Percentiles rank a stretch among this genome's conserved stretches.
phyloP scores from a whole-genome alignment of 768 basidiomycete species.

The Pisolithus tinctorius region DNA sequence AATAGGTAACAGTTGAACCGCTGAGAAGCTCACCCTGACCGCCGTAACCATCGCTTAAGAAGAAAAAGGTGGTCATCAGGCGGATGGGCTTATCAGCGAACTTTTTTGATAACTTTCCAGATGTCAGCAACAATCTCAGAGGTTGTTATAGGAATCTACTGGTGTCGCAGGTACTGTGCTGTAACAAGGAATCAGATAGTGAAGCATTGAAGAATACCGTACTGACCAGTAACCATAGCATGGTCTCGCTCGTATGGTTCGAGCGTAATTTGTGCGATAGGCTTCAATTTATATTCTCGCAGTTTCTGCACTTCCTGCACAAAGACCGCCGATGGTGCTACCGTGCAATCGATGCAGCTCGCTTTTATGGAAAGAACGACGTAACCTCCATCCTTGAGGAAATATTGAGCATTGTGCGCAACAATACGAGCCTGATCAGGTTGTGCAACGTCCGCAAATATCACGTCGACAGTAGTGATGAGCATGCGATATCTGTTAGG shows the following conservation, averaged over 20 bases:
- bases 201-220: neutral
- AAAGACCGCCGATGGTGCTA: conserved; percentile 83
- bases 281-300: conserved; percentile 77
- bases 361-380: conserved; percentile 98
- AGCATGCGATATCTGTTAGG: conserved; percentile 98
- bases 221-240: conserved; percentile 80
- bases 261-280: conserved; percentile 90
- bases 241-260: conserved; percentile 92
- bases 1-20: too few species aligned
- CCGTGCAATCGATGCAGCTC: conserved; percentile 97
- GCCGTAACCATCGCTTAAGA: too few species aligned
- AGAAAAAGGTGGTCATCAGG: too few species aligned
- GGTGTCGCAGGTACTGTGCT: conserved; percentile 46
- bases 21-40: too few species aligned
- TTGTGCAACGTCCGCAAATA: conserved; percentile 98
- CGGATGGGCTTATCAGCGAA: too few species aligned
- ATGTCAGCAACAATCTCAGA: too few species aligned
- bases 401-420: conserved; percentile 84
- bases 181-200: conserved; percentile 1
- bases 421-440: conserved; percentile 99
- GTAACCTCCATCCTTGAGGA: conserved; percentile 92
- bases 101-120: too few species aligned
- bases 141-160: conserved; percentile 10
- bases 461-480: conserved; percentile 89
- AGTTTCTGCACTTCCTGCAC: conserved; percentile 79